Evolutionary conservation across 2,329 filamentous ascomycete genomes (phyloP), one percentile per base, ranked within the genome.

Genomic region (Aureobasidium lini): DNA sequence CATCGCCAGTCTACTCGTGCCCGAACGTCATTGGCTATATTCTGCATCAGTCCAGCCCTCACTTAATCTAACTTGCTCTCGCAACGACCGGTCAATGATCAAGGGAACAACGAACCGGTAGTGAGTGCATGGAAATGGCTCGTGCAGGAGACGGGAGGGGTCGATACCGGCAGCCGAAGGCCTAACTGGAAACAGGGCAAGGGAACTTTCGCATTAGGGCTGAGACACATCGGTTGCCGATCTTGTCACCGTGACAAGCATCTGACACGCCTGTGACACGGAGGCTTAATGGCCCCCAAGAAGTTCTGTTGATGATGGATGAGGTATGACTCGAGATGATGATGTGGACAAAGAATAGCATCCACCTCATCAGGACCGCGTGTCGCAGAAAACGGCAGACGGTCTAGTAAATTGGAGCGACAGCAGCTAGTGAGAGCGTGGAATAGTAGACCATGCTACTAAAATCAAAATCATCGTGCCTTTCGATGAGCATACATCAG

Each of bases 191-290:
- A 11, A 18, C 16, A 7, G 28, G 28, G 49, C 9, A 8, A 40
- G 11, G 15, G 13, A 5, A 8, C 15, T 16, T 8, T 36, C 8
- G 34, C 34, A 36, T 16, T 34, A 56, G 39, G 52, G 52, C 52
- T 56, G 40, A 53, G 28, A 42, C 49, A 32, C 4, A 31, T 23
- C 10, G 39, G 23, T 23, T 18, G 39, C 18, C 10, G 31, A 56
- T 34, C 49, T 13, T 13, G 48, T 29, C 37, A 42, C 13, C 34
- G 18, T 36, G 39, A 54, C 39, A 54, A 44, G 52, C 52, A 42
- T 36, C 40, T 56, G 52, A 56, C 52, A 56, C 29, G 8, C 18
- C n/a, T 18, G 8, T 56, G 40, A 53, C 49, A 56, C n/a, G 29
- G 44, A 8, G 39, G 52, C 40, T 32, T 32, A 44, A 44, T 16